Percentiles rank a stretch among this genome's conserved stretches.
Conservation (phyloP, 495 filamentous ascomycete species). For the Xylaria bambusicola region DNA sequence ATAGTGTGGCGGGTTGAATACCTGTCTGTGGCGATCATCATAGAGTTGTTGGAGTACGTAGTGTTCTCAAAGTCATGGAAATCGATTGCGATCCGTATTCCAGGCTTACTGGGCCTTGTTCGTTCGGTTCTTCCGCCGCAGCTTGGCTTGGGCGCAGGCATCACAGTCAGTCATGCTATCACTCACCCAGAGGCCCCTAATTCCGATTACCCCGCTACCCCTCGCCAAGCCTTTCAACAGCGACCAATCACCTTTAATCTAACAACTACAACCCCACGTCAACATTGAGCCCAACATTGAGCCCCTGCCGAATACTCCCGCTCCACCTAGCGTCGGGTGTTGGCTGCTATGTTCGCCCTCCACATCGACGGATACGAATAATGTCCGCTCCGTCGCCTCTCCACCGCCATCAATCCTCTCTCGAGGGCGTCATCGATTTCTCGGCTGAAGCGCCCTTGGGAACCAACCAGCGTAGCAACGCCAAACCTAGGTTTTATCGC, state of each 20-base stretch:
- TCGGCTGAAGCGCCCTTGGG: slow-evolving; percentile 19
- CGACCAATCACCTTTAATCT: too few species aligned
- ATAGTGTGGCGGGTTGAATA: too few species aligned
- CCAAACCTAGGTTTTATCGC: slow-evolving; percentile 21
- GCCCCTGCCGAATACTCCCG: too few species aligned
- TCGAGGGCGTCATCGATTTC: slow-evolving; percentile 19
- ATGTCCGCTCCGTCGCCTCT: slow-evolving; percentile 19
- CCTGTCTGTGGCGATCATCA: not conserved
- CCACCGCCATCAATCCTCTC: too few species aligned
- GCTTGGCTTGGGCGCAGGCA: not conserved
- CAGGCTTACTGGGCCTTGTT: not conserved
- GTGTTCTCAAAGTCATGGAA: slow-evolving; percentile 6
- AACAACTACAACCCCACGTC: too few species aligned
- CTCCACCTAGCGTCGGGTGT: too few species aligned
- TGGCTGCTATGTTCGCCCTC: too few species aligned
- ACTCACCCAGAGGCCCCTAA: too few species aligned
- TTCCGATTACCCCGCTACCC: too few species aligned
- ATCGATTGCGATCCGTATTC: not conserved
- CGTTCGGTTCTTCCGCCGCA: not conserved
- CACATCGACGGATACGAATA: too few species aligned
- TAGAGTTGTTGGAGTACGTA: not conserved
- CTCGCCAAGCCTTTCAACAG: too few species aligned
- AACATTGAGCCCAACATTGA: too few species aligned
- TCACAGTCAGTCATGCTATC: not conserved
- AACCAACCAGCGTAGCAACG: slow-evolving; percentile 15